Evolutionary conservation across 495 filamentous ascomycete species (phyloP), one percentile per base, ranked within the genome.

Genomic region (Xylaria grammica): DNA sequence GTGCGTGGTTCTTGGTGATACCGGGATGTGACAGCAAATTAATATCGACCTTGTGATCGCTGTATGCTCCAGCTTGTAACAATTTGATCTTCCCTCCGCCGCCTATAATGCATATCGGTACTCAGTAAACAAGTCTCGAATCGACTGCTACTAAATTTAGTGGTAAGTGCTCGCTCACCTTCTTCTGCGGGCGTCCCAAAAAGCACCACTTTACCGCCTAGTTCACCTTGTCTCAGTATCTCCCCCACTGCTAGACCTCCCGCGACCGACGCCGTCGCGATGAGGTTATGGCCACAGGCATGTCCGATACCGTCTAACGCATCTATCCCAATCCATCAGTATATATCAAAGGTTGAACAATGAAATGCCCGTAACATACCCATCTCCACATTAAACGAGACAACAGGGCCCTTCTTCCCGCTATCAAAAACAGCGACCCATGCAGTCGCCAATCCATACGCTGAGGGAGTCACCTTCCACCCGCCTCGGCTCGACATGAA

Each of bases 171-270:
- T 42, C n/a, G 19, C 63, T 64, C 42, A 75, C 71, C 85, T 77
- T 91, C 89, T 72, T 92, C 89, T 0, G 86, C 90, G 0, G 90
- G 90, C 0, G 89, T 91, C 20, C 89, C 89, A 27, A 91, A 83
- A 32, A 92, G 67, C 46, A 87, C 75, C 0, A 89, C 78, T 46
- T 85, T 86, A 5, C 89, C 89, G 0, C 76, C 72, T 6, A 89
- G 69, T 1, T 70, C 67, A 44, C 81, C 78, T 34, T 78, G 65
- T 40, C 73, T 73, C 34, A 90, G 72, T 9, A 83, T 67, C 4
- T 80, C 68, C 0, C 81, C 86, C 0, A 86, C 77, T n/a, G 86
- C 86, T 5, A 91, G 69, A 11, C 82, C 87, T 0, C 77, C 88
- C 0, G 84, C 80, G 11, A 90, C 72, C 2, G 87, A 89, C 22